Percentiles rank a stretch among this genome's conserved stretches.
These are phyloP conservation scores for Extremus antarcticus DNA, from an alignment of 495 filamentous ascomycete species.

Conservation along the genomic window DNA sequence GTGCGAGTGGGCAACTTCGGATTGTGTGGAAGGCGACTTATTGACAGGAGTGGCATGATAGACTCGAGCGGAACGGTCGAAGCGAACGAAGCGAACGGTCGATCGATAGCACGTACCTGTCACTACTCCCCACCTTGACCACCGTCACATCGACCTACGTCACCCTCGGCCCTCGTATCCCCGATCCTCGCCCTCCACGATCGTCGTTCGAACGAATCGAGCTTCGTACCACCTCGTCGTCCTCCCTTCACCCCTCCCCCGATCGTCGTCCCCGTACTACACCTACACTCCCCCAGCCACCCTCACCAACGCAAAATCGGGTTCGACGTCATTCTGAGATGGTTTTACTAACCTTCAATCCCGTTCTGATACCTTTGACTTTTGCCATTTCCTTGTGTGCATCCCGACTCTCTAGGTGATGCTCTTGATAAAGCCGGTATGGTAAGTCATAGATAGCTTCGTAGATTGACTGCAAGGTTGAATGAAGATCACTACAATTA, in stretches of 20 bases:
- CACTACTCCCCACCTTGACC: neutral
- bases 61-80: constrained; percentile 1
- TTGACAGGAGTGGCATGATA: neutral
- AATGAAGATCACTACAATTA: no score
- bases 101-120: neutral
- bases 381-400: no score
- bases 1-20: neutral
- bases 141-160: no score
- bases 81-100: constrained; percentile 1
- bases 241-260: neutral
- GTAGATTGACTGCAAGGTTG: no score
- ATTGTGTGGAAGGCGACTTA: neutral
- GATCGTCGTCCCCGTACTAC: neutral
- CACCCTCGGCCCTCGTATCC: neutral
- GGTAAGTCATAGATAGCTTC: no score
- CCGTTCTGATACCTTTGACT: no score
- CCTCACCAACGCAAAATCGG: no score
- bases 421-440: no score
- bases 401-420: no score
- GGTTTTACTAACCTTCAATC: neutral
- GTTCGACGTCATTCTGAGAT: no score
- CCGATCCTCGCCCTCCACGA: neutral
- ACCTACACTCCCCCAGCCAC: no score
- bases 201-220: neutral
- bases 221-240: neutral